Conservation (phyloP, 169 alveolate species). For the Babesia bovis region DNA sequence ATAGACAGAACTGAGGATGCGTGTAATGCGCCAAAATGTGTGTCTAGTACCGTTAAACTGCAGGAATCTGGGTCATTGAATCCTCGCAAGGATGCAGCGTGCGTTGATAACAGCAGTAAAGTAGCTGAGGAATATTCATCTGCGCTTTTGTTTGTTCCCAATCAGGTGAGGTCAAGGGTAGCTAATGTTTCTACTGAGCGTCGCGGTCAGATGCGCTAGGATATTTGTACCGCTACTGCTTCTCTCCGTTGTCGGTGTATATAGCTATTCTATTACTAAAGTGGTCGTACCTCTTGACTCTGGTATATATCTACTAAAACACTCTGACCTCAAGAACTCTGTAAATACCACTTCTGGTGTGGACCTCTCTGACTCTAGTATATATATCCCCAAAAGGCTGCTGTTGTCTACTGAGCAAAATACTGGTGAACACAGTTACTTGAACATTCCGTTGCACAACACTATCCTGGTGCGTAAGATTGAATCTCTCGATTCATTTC, state of each 20-base stretch:
- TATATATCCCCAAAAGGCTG: background rate
- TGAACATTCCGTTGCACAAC: slow-evolving; percentile 7
- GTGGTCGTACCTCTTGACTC: slow-evolving; percentile 27
- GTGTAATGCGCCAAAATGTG: slow-evolving; percentile 1
- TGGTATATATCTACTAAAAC: background rate
- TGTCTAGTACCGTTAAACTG: background rate
- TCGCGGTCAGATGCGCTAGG: background rate
- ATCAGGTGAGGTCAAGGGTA: slow-evolving; percentile 19
- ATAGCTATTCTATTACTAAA: background rate
- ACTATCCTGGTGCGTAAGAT: background rate
- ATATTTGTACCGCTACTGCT: background rate
- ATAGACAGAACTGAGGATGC: slow-evolving; percentile 24
- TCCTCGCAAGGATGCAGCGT: background rate
- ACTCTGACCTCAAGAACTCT: too few species aligned
- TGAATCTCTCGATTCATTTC: background rate
- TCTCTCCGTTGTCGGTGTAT: background rate
- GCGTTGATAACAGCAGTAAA: background rate
- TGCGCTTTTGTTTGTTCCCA: slow-evolving; percentile 37
- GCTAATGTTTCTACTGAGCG: slow-evolving; percentile 20
- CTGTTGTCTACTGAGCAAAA: background rate
- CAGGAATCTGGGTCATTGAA: background rate
- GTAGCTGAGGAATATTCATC: slow-evolving; percentile 6
- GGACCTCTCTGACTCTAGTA: slow-evolving; percentile 14
- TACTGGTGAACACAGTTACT: background rate
- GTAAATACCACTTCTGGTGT: background rate